A percentile compares a stretch with the other conserved stretches of the same genome.
Evolutionary conservation across 1,284 basidiomycete genomes (phyloP).

Genomic region (Butyriboletus appendiculatus): DNA sequence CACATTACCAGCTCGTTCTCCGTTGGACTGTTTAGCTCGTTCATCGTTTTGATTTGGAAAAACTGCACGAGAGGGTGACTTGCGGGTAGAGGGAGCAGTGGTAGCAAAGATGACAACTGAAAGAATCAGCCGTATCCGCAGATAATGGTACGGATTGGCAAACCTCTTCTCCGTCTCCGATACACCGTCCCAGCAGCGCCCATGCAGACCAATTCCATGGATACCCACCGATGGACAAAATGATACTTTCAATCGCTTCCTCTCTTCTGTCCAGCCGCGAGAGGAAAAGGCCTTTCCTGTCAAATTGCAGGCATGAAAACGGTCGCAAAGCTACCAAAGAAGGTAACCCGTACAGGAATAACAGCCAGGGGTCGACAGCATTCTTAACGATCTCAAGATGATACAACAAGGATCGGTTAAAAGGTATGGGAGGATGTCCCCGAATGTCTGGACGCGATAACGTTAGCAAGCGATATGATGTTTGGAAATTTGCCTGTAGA

Average conservation of each 20-base stretch:
- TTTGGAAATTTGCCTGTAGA: background rate
- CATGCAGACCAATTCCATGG: conserved; percentile 98
- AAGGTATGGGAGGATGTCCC: conserved; percentile 68
- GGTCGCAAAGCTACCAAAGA: conserved; percentile 3
- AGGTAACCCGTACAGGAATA: conserved; percentile 66
- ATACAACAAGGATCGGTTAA: conserved; percentile 62
- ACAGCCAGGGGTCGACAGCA: conserved; percentile 77
- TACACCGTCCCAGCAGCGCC: conserved; percentile 78
- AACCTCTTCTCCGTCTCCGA: conserved; percentile 92
- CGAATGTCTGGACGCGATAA: conserved; percentile 57
- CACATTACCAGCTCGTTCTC: conserved; percentile 82
- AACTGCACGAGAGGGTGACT: conserved; percentile 79
- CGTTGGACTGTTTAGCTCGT: conserved; percentile 86
- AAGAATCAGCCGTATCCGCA: conserved; percentile 16
- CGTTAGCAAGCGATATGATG: background rate
- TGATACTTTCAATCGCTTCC: conserved; percentile 82
- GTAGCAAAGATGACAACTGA: conserved; percentile 66
- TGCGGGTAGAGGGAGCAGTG: conserved; percentile 62
- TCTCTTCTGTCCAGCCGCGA: conserved; percentile 77
- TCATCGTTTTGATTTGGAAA: conserved; percentile 89
- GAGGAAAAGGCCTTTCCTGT: conserved; percentile 79
- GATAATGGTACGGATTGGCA: conserved; percentile 1
- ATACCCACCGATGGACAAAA: conserved; percentile 78
- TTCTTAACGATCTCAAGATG: conserved; percentile 61
- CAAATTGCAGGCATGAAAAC: conserved; percentile 1